These are phyloP conservation scores for Blastomyces parvus DNA, from an alignment of 2,329 filamentous ascomycete species.

Conservation along the genomic window DNA sequence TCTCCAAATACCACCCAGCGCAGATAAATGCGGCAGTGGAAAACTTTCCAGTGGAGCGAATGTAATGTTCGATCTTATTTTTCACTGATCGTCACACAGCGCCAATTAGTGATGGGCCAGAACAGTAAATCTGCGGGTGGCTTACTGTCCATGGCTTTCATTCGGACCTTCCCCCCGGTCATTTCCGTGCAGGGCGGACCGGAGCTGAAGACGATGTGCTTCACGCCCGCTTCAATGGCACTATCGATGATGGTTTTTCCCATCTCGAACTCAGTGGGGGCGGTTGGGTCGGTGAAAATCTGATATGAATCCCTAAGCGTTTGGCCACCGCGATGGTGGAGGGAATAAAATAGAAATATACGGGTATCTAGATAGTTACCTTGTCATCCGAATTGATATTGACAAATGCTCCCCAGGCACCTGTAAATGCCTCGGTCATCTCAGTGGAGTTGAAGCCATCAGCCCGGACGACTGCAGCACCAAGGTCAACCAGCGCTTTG, in stretches of 20 bases:
- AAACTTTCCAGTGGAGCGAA: constrained; percentile 26
- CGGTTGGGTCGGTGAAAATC: constrained; percentile 11
- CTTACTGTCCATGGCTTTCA: constrained; percentile 30
- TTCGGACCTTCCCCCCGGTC: constrained; percentile 26
- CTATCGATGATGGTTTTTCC: constrained; percentile 30
- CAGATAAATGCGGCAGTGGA: constrained; percentile 29
- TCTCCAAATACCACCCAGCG: constrained; percentile 38
- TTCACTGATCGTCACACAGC: constrained; percentile 25
- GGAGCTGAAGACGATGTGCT: constrained; percentile 32
- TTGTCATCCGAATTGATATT: constrained; percentile 18
- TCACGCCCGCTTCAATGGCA: constrained; percentile 27
- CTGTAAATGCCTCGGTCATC: constrained; percentile 19
- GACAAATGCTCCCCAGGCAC: constrained; percentile 19
- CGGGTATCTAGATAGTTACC: not conserved
- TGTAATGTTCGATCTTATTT: constrained; percentile 32
- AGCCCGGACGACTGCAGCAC: constrained; percentile 22
- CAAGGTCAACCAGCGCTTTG: constrained; percentile 16
- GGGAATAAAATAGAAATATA: not conserved
- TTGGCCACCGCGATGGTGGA: not conserved
- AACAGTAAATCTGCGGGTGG: not conserved
- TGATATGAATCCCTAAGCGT: not conserved
- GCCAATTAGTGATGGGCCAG: not conserved
- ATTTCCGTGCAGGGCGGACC: constrained; percentile 26
- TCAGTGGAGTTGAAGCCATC: constrained; percentile 16
- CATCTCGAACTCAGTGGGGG: constrained; percentile 29